phyloP scores from a whole-genome alignment of 2,329 filamentous ascomycete species.

The Raffaelea deltoideospora region DNA sequence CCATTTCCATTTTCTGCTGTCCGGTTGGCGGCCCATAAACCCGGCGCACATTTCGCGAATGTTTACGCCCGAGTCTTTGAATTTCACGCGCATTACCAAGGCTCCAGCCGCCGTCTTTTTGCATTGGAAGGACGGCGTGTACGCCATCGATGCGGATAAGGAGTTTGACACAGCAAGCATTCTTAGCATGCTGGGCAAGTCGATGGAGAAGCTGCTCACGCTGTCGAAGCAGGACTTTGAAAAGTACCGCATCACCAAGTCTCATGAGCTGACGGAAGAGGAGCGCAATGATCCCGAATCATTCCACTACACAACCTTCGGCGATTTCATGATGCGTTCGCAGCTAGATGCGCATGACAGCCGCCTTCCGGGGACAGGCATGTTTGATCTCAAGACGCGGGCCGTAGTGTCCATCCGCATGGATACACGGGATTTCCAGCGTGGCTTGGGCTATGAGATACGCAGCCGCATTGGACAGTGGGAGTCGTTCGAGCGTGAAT shows the following conservation, averaged over 20 bases:
- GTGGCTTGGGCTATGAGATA: slow-evolving; percentile 79
- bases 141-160: slow-evolving; percentile 94
- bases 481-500: slow-evolving; percentile 90
- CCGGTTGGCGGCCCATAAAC: slow-evolving; percentile 63
- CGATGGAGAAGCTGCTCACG: slow-evolving; percentile 91
- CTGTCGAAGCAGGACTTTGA: slow-evolving; percentile 71
- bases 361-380: slow-evolving; percentile 74
- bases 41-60: slow-evolving; percentile 48
- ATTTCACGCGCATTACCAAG: slow-evolving; percentile 58
- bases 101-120: slow-evolving; percentile 71
- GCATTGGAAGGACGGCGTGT: slow-evolving; percentile 58
- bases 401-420: slow-evolving; percentile 86
- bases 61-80: slow-evolving; percentile 45
- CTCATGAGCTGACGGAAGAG: slow-evolving; percentile 54
- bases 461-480: slow-evolving; percentile 58
- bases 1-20: slow-evolving; percentile 89
- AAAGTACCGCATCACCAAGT: slow-evolving; percentile 57
- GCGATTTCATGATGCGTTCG: slow-evolving; percentile 85
- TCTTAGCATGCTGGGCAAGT: slow-evolving; percentile 82
- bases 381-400: slow-evolving; percentile 93
- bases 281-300: slow-evolving; percentile 59
- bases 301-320: slow-evolving; percentile 76
- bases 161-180: slow-evolving; percentile 74
- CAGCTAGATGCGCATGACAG: slow-evolving; percentile 84
- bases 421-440: slow-evolving; percentile 56